Evolutionary conservation across 2,329 filamentous ascomycete species (phyloP).

Genomic region (Juglanconis sp.): DNA sequence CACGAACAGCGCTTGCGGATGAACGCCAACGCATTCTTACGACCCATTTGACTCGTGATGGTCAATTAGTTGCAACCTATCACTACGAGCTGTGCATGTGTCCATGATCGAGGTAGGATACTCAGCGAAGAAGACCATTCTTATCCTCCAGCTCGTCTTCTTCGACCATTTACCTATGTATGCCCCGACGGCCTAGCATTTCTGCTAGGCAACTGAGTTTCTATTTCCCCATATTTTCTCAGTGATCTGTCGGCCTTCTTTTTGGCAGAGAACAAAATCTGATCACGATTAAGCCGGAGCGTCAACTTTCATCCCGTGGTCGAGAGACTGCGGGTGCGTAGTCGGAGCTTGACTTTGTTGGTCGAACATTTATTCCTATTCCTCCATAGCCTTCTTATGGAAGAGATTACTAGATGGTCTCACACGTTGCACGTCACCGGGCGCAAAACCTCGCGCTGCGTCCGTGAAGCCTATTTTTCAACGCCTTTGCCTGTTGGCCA

Average conservation of each 20-base stretch:
- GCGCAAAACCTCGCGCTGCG: not conserved
- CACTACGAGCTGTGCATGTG: too few relatives aligned
- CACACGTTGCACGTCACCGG: not conserved
- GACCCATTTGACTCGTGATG: not conserved
- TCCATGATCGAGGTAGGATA: too few relatives aligned
- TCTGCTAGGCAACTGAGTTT: constrained; percentile 60
- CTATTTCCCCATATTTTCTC: constrained; percentile 65
- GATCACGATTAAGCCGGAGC: constrained; percentile 99
- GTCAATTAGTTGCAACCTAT: too few relatives aligned
- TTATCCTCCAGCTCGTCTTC: too few relatives aligned
- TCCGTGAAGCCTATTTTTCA: not conserved
- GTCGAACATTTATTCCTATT: constrained; percentile 59
- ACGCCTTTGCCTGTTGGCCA: not conserved
- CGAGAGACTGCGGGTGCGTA: constrained; percentile 81
- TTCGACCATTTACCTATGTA: not conserved
- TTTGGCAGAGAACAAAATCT: constrained; percentile 67
- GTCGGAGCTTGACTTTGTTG: constrained; percentile 95
- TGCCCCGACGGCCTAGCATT: constrained; percentile 54
- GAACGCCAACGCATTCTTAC: too few relatives aligned
- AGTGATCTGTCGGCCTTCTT: constrained; percentile 67
- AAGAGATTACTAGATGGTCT: not conserved
- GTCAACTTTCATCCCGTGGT: constrained; percentile 74
- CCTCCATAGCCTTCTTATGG: constrained; percentile 7
- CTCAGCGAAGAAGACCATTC: too few relatives aligned
- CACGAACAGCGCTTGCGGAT: not conserved